Percentiles rank a stretch among this genome's conserved stretches.
Conservation (phyloP, 192 early-diverging fungal species). For the Phycomyces nitens region DNA sequence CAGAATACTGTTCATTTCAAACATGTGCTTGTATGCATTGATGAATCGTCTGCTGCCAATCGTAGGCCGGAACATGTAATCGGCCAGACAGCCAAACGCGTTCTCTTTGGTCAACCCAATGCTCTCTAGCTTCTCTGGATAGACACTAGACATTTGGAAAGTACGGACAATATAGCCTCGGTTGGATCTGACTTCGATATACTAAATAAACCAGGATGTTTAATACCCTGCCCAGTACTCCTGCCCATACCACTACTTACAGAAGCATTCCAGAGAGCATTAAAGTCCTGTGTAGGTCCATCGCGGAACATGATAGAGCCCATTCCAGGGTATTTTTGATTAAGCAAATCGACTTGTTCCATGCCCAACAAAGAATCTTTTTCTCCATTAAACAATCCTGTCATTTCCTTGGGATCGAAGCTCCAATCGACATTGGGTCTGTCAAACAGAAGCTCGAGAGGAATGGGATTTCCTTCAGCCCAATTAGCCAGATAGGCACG, state of each 20-base stretch:
- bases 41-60: slow-evolving; percentile 32
- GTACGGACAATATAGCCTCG: slow-evolving; percentile 40
- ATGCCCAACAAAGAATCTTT: slow-evolving; percentile 13
- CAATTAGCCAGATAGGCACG: slow-evolving; percentile 41
- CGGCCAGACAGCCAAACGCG: slow-evolving; percentile 40
- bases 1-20: slow-evolving; percentile 37
- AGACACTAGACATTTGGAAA: slow-evolving; percentile 31
- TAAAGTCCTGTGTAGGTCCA: slow-evolving; percentile 29
- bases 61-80: slow-evolving; percentile 40
- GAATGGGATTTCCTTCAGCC: slow-evolving; percentile 32
- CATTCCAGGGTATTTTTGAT: slow-evolving; percentile 22
- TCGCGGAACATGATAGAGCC: slow-evolving; percentile 24
- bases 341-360: slow-evolving; percentile 27
- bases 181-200: slow-evolving; percentile 39
- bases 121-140: slow-evolving; percentile 20
- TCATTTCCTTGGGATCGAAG: slow-evolving; percentile 26
- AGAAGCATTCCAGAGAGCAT: slow-evolving; percentile 27
- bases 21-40: slow-evolving; percentile 32
- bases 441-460: slow-evolving; percentile 39
- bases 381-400: slow-evolving; percentile 13
- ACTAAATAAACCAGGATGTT: slow-evolving; percentile 4
- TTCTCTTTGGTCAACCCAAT: slow-evolving; percentile 40
- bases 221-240: neutral
- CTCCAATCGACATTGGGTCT: slow-evolving; percentile 41
- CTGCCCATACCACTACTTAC: neutral